phyloP scores from a whole-genome alignment of 2,329 filamentous ascomycete species.

The Botrytis fragariae region DNA sequence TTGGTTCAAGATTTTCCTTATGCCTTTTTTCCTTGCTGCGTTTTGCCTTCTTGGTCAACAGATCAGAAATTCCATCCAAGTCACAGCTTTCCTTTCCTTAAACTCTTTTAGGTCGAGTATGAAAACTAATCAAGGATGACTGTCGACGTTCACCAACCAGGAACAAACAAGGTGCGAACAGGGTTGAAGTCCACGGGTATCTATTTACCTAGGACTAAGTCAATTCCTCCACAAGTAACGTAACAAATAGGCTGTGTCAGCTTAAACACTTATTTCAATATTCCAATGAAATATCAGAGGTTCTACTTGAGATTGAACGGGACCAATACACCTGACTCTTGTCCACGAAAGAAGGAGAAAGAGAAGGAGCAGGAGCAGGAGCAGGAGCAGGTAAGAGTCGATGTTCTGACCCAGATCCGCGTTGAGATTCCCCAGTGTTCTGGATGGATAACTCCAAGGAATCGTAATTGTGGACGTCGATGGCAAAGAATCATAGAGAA shows the following conservation, averaged over 20 bases:
- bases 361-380: no score
- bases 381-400: neutral
- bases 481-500: conserved; percentile 2
- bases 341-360: neutral
- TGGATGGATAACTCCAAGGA: neutral
- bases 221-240: neutral
- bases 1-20: neutral
- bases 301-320: neutral
- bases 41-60: neutral
- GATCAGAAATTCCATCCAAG: neutral
- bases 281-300: neutral
- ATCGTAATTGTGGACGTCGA: neutral
- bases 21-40: neutral
- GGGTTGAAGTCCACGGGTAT: neutral
- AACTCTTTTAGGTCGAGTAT: neutral
- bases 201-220: neutral
- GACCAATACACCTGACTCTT: neutral
- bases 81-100: neutral
- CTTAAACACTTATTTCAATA: neutral
- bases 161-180: neutral
- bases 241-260: conserved; percentile 6
- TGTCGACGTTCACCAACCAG: neutral
- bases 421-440: neutral
- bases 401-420: neutral
- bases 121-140: neutral